phyloP scores from a whole-genome alignment of 139 green algal species.

The Dunaliella primolecta region DNA sequence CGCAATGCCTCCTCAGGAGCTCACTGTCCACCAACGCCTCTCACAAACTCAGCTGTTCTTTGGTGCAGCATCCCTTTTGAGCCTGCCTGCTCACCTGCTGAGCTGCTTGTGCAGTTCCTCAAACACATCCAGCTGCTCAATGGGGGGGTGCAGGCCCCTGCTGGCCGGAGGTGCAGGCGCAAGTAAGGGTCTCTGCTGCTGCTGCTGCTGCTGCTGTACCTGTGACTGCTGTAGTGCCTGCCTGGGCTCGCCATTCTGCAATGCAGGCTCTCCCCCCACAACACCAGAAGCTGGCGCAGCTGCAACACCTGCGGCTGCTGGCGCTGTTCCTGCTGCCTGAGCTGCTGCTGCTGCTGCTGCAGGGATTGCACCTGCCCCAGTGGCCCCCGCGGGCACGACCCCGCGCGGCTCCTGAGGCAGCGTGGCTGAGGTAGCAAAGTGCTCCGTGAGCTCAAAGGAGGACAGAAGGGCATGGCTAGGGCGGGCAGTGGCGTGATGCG shows the following conservation, averaged over 20 bases:
- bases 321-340: background rate
- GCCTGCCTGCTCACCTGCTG: background rate
- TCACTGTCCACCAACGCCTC: too few relatives aligned
- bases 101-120: constrained; percentile 12
- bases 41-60: too few relatives aligned
- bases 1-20: too few relatives aligned
- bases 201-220: background rate
- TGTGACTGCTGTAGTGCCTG: background rate
- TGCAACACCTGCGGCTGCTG: background rate
- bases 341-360: background rate
- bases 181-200: background rate
- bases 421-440: constrained; percentile 6
- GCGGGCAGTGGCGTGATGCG: background rate
- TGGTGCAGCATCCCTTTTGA: too few relatives aligned
- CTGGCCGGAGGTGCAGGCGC: background rate
- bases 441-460: constrained; percentile 29
- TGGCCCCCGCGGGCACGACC: background rate
- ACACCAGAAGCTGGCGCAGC: background rate
- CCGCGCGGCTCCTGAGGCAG: background rate
- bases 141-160: background rate
- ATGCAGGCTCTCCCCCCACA: too few relatives aligned
- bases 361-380: too few relatives aligned
- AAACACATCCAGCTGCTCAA: constrained; percentile 13
- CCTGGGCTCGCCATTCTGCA: too few relatives aligned
- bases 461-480: background rate